These are phyloP conservation scores for Dentipellis sp. DNA, from an alignment of 768 basidiomycete genomes.

Conservation along the genomic window DNA sequence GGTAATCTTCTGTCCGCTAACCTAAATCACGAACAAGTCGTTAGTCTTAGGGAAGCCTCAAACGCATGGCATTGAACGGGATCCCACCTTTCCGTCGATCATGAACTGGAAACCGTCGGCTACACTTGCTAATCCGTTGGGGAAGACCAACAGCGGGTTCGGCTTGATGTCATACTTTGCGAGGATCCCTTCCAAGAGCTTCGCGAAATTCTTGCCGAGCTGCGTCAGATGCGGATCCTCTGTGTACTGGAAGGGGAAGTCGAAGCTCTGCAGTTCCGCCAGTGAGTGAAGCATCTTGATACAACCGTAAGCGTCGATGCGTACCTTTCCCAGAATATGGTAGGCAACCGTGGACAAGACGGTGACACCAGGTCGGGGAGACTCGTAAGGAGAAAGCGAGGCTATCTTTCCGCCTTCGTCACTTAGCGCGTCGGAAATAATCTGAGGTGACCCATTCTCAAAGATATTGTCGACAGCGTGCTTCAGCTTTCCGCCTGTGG, in stretches of 20 bases:
- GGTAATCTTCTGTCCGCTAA: constrained; percentile 21
- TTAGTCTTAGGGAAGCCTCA: background rate
- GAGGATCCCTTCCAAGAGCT: constrained; percentile 2
- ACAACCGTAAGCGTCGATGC: background rate
- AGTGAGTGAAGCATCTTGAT: background rate
- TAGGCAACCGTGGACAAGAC: background rate
- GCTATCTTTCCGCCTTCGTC: constrained; percentile 4
- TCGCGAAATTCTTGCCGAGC: constrained; percentile 7
- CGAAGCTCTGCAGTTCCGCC: background rate
- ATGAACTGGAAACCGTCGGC: constrained; percentile 14
- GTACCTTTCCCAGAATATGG: background rate
- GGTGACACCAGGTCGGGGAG: background rate
- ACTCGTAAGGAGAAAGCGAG: background rate
- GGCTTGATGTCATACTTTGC: constrained; percentile 2
- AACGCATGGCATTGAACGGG: background rate
- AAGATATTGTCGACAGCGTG: constrained; percentile 15
- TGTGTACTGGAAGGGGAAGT: background rate
- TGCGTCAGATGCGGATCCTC: background rate
- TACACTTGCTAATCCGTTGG: constrained; percentile 4
- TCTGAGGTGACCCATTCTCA: background rate
- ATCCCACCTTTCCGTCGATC: constrained; percentile 12
- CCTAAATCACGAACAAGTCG: background rate
- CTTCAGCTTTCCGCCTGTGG: constrained; percentile 12
- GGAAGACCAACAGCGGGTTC: background rate
- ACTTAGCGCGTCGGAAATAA: constrained; percentile 5